Base-by-base conservation (phyloP, 345 rosid genomes). In the Lenwebbia sp. region DNA sequence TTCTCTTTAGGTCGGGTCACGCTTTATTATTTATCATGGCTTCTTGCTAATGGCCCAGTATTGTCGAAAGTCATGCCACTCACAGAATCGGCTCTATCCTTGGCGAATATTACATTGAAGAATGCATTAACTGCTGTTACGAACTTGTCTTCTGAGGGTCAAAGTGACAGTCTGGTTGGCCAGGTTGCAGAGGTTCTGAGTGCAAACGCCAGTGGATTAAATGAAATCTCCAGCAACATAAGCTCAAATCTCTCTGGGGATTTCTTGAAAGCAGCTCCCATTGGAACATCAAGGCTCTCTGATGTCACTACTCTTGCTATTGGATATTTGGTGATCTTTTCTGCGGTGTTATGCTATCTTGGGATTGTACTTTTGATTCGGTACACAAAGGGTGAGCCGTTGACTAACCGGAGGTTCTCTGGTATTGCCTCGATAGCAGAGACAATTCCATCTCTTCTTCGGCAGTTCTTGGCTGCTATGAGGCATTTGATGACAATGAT, bases 401-500 rank as follows among this genome's bases (percentile, higher is more conserved):
- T 98, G 89, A 93, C 95, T 44, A 88, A 87, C 86, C 98, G 98
- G 83, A 94, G 99, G 91, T 91, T 94, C 86, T 93, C 93, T 89
- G 99, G 99, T 85, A 90, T 97, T 85, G 94, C 97, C 81, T 94
- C 99, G 5, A 89, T 97, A 88, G 94, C 91, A 47, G 97, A 94
- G 91, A 94, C 96, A 54, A 91, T 97, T 87, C 99, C 99, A 83
- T 96, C 99, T 54, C 94, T 98, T 86, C 86, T 96, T 85, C 93
- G 99, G 88, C 99, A 98, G 92, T 95, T 96, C 91, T 84, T 94
- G 92, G 96, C 98, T 21, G 99, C 99, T 83, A 95, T 95, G 98
- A 96, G 94, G 92, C 99, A 98, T 91, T 93, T 98, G 90, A 96
- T 98, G 99, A 98, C 99, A 55, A 98, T 98, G 99, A 93, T 98